Base-by-base conservation (phyloP, 1,284 basidiomycete genomes). In the Leccinum subfulvum region DNA sequence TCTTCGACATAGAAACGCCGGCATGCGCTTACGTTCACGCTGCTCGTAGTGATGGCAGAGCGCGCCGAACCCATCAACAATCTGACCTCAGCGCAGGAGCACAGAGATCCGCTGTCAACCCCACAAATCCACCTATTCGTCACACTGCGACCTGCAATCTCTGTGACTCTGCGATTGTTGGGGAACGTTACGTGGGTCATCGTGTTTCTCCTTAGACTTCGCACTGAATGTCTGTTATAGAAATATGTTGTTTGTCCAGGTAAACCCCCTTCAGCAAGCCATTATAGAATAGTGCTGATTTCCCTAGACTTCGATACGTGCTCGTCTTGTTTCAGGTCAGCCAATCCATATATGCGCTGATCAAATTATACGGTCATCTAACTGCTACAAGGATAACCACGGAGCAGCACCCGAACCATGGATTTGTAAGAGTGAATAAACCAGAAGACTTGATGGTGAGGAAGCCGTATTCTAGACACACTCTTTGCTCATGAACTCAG, bases 381-480 rank as follows among this genome's bases (percentile, higher is more conserved):
- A 55, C 26, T 2, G 39, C 63, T 54, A 61, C 16, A 54, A 88
- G 83, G 62, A 89, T 95, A 64, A 85, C 84, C 0, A 67, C 76
- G 8, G 84, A 87, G 64, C 89, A 91, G 58, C 94, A 96, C 73
- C 93, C 93, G 1, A 71, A 75, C 28, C 94, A 96, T 73, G 79
- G 83, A 7, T 95, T 95, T 71, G 87, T 91, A 35, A 88, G 83
- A 72, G 76, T 95, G 11, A 75, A 76, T 61, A 82, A 82, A 41
- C 76, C 81, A 1, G 79, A 82, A 26, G 85, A 90, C 68, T 80
- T 86, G 65, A 82, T 88, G 69, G 84, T 85, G 68, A 61, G 57
- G 49, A 13, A 49, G 18, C 37, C 5, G 14, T 47, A 10, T 39
- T 56, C 23, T 16, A 21, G 44, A 37, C 18, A 10, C 41, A 1